A percentile compares a stretch with the other conserved stretches of the same genome.
These are phyloP conservation scores for Arthrinium puccinioides DNA, from an alignment of 2,329 filamentous ascomycete species.

Conservation along the genomic window DNA sequence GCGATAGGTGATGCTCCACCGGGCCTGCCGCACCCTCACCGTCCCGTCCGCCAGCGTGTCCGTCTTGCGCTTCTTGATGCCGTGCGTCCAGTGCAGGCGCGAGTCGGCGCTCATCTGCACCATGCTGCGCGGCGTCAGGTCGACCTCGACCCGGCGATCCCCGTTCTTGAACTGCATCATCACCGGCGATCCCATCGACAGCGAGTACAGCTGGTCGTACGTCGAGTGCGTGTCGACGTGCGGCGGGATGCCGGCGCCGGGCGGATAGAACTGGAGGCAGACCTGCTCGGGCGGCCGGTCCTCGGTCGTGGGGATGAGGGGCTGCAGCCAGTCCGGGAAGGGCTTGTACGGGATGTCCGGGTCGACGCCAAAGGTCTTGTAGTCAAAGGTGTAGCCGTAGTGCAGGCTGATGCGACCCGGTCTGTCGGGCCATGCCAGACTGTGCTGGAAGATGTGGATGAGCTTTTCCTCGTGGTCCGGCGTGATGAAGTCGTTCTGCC, in stretches of 20 bases:
- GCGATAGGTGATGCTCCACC: conserved; percentile 50
- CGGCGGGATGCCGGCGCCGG: conserved; percentile 52
- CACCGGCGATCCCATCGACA: conserved; percentile 15
- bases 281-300: conserved; percentile 45
- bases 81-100: conserved; percentile 48
- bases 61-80: conserved; percentile 45
- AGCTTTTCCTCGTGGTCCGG: conserved; percentile 35
- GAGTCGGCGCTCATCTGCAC: conserved; percentile 42
- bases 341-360: conserved; percentile 38
- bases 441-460: conserved; percentile 33
- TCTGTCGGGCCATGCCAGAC: conserved; percentile 39
- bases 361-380: conserved; percentile 50
- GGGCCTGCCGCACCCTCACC: conserved; percentile 31
- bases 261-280: conserved; percentile 47
- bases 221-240: conserved; percentile 51
- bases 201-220: conserved; percentile 23
- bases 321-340: conserved; percentile 43
- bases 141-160: conserved; percentile 30
- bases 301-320: conserved; percentile 38
- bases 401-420: conserved; percentile 42
- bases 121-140: conserved; percentile 41
- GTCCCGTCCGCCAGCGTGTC: conserved; percentile 38
- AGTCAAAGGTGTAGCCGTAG: conserved; percentile 51
- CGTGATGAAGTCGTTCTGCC: conserved; percentile 40
- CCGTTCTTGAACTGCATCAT: conserved; percentile 16